Conservation (phyloP, 768 basidiomycete species). For the Hypholoma fasciculare region DNA sequence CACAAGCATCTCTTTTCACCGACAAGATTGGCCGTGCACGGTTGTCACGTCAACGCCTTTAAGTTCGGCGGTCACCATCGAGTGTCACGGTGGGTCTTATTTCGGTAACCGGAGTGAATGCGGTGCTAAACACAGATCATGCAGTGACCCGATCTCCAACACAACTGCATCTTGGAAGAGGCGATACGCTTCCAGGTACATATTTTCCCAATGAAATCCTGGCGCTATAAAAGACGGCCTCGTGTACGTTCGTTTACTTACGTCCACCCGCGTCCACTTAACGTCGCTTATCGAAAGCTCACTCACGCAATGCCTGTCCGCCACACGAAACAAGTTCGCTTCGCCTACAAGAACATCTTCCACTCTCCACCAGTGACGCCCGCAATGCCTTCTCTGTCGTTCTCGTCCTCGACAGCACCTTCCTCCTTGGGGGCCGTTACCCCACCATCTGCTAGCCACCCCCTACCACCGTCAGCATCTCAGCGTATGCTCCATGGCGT, state of each 20-base stretch:
- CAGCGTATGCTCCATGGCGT: neutral
- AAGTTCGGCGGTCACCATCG: neutral
- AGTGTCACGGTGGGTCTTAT: neutral
- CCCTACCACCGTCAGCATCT: constrained; percentile 2
- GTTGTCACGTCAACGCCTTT: neutral
- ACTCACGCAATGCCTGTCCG: constrained; percentile 9
- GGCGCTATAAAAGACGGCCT: neutral
- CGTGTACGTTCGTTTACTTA: neutral
- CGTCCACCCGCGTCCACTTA: neutral
- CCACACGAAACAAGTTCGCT: constrained; percentile 22
- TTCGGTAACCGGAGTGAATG: neutral
- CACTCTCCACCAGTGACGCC: constrained; percentile 17
- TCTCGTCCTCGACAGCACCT: constrained; percentile 9
- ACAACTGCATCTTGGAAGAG: neutral
- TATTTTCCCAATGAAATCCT: neutral
- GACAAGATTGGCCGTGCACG: neutral
- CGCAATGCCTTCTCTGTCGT: constrained; percentile 6
- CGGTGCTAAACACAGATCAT: neutral
- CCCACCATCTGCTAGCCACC: constrained; percentile 6
- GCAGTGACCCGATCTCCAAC: neutral
- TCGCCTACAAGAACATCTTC: constrained; percentile 21
- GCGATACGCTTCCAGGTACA: neutral
- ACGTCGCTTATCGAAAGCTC: neutral
- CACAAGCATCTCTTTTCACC: neutral
- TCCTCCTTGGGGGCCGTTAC: constrained; percentile 16